Evolutionary conservation across 192 early-diverging fungal species (phyloP).

Genomic region (Allomyces arbusculus): DNA sequence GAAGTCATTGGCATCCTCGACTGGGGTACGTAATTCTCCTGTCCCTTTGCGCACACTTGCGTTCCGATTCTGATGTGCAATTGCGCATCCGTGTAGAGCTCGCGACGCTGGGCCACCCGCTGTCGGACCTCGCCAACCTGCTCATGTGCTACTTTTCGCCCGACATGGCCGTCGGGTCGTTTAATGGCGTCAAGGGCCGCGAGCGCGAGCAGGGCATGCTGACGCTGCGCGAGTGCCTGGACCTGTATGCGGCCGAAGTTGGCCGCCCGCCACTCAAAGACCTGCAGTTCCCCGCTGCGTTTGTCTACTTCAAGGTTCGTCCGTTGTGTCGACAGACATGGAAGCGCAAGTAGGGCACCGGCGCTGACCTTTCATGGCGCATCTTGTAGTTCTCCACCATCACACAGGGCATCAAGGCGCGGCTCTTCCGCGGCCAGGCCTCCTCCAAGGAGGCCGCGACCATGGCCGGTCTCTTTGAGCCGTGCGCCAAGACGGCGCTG

Average conservation of each 20-base stretch:
- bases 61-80: too few species aligned
- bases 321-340: too few species aligned
- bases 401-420: conserved; percentile 72
- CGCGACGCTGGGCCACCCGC: conserved; percentile 78
- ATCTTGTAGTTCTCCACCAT: conserved; percentile 43
- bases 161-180: conserved; percentile 2
- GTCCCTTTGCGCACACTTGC: too few species aligned
- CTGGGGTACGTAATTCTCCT: conserved; percentile 22
- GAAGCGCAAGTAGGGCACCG: too few species aligned
- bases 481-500: conserved; percentile 1
- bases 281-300: conserved; percentile 67
- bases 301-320: conserved; percentile 63
- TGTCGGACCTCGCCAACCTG: conserved; percentile 73
- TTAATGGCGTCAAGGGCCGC: conserved; percentile 21
- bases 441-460: conserved; percentile 32
- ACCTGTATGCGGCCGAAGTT: conserved; percentile 41
- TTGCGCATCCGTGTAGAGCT: conserved; percentile 28
- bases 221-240: conserved; percentile 39
- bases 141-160: conserved; percentile 49
- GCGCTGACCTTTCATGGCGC: not conserved
- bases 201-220: conserved; percentile 33
- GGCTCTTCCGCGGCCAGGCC: conserved; percentile 69
- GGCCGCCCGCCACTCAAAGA: conserved; percentile 45
- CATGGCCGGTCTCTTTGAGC: conserved; percentile 11
- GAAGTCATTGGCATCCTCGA: conserved; percentile 72